These are phyloP conservation scores for Oryza glaberrima DNA, from an alignment of 176 grass and related monocot species.

Conservation along the genomic window DNA sequence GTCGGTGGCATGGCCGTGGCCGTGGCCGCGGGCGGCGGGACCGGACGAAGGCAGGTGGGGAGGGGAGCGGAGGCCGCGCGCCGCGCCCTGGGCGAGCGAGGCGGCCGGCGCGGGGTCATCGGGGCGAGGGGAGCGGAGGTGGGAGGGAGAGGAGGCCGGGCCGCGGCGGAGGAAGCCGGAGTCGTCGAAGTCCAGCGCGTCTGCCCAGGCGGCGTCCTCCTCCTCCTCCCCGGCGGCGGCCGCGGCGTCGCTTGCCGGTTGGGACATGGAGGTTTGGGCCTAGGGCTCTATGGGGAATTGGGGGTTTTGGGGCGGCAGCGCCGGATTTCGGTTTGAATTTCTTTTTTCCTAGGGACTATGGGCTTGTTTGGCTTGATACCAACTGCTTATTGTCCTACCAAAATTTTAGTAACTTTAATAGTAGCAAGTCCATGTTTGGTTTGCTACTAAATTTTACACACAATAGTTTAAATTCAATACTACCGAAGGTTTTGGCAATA, in stretches of 20 bases:
- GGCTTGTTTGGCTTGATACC: too few species aligned
- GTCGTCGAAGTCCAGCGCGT: conserved; percentile 61
- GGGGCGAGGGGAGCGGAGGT: background rate
- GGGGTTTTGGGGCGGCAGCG: background rate
- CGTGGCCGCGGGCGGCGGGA: background rate
- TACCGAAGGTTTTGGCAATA: too few species aligned
- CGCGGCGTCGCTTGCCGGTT: background rate
- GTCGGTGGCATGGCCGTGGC: conserved; percentile 31
- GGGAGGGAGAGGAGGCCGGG: background rate
- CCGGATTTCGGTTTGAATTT: background rate
- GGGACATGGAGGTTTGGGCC: background rate
- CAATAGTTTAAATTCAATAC: too few species aligned
- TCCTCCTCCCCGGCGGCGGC: background rate
- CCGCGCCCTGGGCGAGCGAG: conserved; percentile 35
- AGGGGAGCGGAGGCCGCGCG: conserved; percentile 24
- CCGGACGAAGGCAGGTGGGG: background rate
- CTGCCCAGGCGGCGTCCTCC: conserved; percentile 40
- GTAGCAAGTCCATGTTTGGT: too few species aligned
- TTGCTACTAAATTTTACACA: too few species aligned
- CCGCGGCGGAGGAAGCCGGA: conserved; percentile 54
- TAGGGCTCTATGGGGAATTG: too few species aligned
- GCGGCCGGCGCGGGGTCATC: conserved; percentile 48
- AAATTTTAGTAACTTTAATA: too few species aligned
- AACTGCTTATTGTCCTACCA: too few species aligned
- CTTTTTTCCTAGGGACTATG: too few species aligned